These are phyloP conservation scores for Pachyrhizus erosus DNA, from an alignment of 306 rosid genomes.

Conservation along the genomic window DNA sequence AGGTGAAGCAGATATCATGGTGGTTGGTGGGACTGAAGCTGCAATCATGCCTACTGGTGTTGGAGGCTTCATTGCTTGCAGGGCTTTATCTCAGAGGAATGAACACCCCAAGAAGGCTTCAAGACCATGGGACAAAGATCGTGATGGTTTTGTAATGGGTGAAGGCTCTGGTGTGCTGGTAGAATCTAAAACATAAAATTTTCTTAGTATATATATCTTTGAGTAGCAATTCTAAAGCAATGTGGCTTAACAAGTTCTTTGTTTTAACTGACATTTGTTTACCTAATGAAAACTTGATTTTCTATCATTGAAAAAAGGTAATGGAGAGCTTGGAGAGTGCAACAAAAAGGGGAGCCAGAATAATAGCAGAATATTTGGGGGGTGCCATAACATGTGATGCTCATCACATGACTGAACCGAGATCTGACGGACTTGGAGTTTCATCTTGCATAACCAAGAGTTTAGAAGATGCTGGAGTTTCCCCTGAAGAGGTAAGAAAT, in stretches of 20 bases:
- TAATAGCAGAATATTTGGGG: constrained; percentile 75
- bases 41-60: constrained; percentile 61
- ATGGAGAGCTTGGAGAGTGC: constrained; percentile 86
- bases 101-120: constrained; percentile 71
- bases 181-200: not conserved
- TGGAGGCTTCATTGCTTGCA: constrained; percentile 77
- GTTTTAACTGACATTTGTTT: not conserved
- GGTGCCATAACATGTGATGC: constrained; percentile 79
- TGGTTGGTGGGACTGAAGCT: constrained; percentile 77
- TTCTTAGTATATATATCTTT: not conserved
- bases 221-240: not conserved
- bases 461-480: constrained; percentile 71
- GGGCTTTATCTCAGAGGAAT: constrained; percentile 78
- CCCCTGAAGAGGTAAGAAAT: constrained; percentile 69
- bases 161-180: constrained; percentile 84
- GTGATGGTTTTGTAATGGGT: constrained; percentile 80
- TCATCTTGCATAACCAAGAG: constrained; percentile 69
- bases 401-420: constrained; percentile 80
- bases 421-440: constrained; percentile 78
- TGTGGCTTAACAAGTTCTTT: not conserved
- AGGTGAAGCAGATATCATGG: constrained; percentile 84
- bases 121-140: constrained; percentile 79
- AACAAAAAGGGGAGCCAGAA: constrained; percentile 63
- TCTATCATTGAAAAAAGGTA: constrained; percentile 41
- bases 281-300: not conserved